Evolutionary conservation across 1,284 basidiomycete genomes (phyloP).

Genomic region (Ustilago shanxiensis): DNA sequence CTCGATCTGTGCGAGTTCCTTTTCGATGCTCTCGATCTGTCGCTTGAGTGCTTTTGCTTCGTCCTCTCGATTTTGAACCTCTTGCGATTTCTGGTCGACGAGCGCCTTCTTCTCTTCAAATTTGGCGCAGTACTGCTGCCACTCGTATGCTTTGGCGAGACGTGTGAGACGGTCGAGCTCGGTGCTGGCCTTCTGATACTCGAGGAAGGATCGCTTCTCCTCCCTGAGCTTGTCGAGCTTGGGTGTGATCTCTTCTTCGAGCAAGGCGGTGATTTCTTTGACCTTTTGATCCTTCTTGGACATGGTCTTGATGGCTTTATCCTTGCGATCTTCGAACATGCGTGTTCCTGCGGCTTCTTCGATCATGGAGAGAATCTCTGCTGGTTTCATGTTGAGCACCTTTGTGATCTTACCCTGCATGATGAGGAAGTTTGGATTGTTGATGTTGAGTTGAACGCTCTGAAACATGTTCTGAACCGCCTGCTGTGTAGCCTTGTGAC

Average conservation of each 20-base stretch:
- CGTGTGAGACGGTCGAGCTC: conserved; percentile 91
- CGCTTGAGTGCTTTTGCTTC: conserved; percentile 67
- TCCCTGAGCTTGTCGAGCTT: conserved; percentile 90
- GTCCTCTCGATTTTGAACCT: conserved; percentile 67
- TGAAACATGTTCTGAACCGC: conserved; percentile 93
- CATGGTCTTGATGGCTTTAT: conserved; percentile 97
- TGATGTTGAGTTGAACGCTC: conserved; percentile 98
- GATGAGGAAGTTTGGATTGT: conserved; percentile 99
- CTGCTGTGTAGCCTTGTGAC: conserved; percentile 91
- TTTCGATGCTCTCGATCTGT: conserved; percentile 72
- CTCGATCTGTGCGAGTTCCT: conserved; percentile 72
- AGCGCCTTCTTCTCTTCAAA: conserved; percentile 71
- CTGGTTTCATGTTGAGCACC: conserved; percentile 98
- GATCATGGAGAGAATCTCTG: conserved; percentile 97
- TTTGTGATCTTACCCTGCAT: conserved; percentile 87
- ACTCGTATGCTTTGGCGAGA: conserved; percentile 89
- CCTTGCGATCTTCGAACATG: conserved; percentile 99
- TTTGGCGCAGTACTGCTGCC: conserved; percentile 73
- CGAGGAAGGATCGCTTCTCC: conserved; percentile 90
- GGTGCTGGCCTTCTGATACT: conserved; percentile 88
- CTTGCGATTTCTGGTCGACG: conserved; percentile 67
- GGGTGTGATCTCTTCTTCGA: conserved; percentile 92
- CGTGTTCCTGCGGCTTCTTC: conserved; percentile 98
- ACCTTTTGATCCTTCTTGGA: conserved; percentile 97
- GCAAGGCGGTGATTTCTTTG: conserved; percentile 78